These are phyloP conservation scores for Colletotrichum sp. DNA, from an alignment of 2,329 filamentous ascomycete species.

Conservation along the genomic window DNA sequence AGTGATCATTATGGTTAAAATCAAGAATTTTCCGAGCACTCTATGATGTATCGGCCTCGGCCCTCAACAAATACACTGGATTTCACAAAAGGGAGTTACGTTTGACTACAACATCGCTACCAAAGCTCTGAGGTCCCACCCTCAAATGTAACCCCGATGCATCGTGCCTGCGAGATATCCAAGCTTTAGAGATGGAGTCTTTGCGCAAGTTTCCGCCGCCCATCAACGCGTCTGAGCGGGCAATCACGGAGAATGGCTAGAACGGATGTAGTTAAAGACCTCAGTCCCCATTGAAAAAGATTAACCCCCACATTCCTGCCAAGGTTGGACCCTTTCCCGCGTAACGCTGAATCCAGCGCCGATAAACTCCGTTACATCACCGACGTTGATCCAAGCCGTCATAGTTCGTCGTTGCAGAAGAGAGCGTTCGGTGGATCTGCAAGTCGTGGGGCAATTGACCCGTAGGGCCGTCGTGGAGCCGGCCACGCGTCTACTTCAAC, in stretches of 20 bases:
- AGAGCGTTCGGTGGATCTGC: neutral
- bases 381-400: neutral
- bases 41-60: neutral
- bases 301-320: neutral
- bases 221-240: neutral
- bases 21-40: neutral
- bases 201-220: neutral
- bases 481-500: neutral
- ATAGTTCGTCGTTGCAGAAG: neutral
- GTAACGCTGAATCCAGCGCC: neutral
- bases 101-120: neutral
- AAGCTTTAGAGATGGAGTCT: neutral
- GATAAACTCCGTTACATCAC: neutral
- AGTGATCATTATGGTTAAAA: neutral
- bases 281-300: neutral
- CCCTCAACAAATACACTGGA: fast-evolving
- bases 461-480: neutral
- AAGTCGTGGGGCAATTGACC: neutral
- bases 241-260: neutral
- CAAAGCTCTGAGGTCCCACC: neutral
- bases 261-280: neutral
- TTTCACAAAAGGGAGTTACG: neutral
- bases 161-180: neutral
- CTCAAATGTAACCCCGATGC: neutral
- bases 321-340: neutral